Percentiles rank a stretch among this genome's conserved stretches.
Conservation (phyloP, 2,329 filamentous ascomycete species). For the Eutypa lata region DNA sequence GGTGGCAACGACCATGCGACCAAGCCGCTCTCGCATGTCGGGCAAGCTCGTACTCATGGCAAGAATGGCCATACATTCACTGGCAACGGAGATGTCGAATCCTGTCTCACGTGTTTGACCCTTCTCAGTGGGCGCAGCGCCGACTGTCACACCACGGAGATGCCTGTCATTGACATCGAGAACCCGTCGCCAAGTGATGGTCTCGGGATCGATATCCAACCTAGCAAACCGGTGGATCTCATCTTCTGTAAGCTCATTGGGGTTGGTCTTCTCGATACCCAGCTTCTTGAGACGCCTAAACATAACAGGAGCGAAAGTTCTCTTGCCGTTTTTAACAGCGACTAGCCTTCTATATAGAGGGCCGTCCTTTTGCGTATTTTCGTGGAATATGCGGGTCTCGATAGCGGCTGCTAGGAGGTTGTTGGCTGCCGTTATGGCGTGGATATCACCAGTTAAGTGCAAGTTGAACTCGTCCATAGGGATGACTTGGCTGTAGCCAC, state of each 20-base stretch:
- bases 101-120: constrained; percentile 84
- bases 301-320: constrained; percentile 85
- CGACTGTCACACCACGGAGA: constrained; percentile 83
- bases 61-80: constrained; percentile 97
- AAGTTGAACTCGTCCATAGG: constrained; percentile 99
- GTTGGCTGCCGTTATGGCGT: constrained; percentile 95
- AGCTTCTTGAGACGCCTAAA: constrained; percentile 91
- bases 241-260: constrained; percentile 83
- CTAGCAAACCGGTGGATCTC: constrained; percentile 87
- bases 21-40: constrained; percentile 90
- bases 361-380: constrained; percentile 89
- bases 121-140: constrained; percentile 85
- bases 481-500: constrained; percentile 98
- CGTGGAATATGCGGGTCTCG: constrained; percentile 97
- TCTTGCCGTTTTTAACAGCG: constrained; percentile 84
- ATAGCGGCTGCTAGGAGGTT: constrained; percentile 95
- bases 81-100: constrained; percentile 97
- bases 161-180: constrained; percentile 97
- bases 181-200: constrained; percentile 95
- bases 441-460: constrained; percentile 95
- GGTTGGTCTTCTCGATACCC: constrained; percentile 92
- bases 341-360: constrained; percentile 85
- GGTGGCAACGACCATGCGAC: constrained; percentile 91
- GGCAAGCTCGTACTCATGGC: constrained; percentile 83
- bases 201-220: constrained; percentile 92